phyloP scores from a whole-genome alignment of 331 rosid species.

The Pyracantha coccinea region DNA sequence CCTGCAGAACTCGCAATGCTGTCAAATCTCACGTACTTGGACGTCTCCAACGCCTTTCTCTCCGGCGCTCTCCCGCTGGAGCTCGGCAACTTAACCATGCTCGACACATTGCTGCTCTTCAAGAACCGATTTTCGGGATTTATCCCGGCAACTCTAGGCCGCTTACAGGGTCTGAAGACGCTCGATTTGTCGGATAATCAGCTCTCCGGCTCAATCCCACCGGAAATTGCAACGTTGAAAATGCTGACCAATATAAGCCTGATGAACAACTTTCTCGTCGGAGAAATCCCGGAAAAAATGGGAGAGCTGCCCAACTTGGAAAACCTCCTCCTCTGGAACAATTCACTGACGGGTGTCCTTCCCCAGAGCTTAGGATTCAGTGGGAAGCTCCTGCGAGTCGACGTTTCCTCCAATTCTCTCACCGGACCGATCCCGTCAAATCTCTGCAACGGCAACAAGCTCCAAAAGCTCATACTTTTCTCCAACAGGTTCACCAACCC shows the following conservation, averaged over 20 bases:
- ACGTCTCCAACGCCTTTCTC: conserved; percentile 47
- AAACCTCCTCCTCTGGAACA: conserved; percentile 50
- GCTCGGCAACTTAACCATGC: conserved; percentile 57
- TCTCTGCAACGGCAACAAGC: conserved; percentile 56
- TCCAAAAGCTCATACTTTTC: conserved; percentile 55
- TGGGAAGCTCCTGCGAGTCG: conserved; percentile 37
- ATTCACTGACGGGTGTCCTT: conserved; percentile 56
- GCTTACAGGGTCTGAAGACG: conserved; percentile 31
- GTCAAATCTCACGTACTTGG: conserved; percentile 54
- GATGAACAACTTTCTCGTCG: conserved; percentile 48
- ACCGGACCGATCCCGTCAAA: conserved; percentile 58
- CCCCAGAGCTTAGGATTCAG: conserved; percentile 66
- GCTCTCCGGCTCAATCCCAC: conserved; percentile 65
- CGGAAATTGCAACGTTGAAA: conserved; percentile 20
- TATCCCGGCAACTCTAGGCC: conserved; percentile 59
- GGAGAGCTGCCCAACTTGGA: conserved; percentile 61
- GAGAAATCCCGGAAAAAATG: conserved; percentile 56
- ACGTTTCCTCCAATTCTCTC: conserved; percentile 66
- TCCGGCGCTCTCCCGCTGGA: conserved; percentile 49
- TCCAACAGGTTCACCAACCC: conserved; percentile 27
- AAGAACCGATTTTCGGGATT: conserved; percentile 40
- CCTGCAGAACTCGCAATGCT: conserved; percentile 47
- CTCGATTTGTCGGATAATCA: conserved; percentile 73
- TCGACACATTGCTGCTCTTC: conserved; percentile 57
- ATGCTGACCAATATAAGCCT: conserved; percentile 41